Base-by-base conservation (phyloP, 371 early-diverging fungal genomes). In the Actinomortierella ambigua region DNA sequence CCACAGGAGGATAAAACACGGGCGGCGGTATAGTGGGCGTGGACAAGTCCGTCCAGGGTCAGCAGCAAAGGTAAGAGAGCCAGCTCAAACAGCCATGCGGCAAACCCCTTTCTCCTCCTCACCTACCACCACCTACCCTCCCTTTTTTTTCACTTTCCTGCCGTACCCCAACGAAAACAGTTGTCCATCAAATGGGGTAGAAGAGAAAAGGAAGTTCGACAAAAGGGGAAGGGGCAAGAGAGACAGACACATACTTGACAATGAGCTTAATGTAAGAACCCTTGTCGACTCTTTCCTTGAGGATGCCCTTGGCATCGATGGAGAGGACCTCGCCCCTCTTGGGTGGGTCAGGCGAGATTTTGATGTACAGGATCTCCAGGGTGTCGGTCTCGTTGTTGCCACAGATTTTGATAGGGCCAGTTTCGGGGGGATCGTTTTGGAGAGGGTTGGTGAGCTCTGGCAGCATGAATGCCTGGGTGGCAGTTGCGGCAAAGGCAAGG, bases 341-440 rank as follows among this genome's bases (percentile, higher is more conserved):
- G 2, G 87, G 87, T 2, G 87, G 85, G 59, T 88, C 86, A 39
- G 90, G 90, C 15, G 27, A 60, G 40, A 87, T 50, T 15, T 63
- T 46, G 55, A 84, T 68, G 63, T 82, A 67, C 1, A 81, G 61
- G 28, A 80, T 65, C 22, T 63, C 52, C 34, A 80, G 73, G 15
- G 78, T 52, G 34, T 78, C 61, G 2, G 47, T 29, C 0, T 15
- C 28, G 9, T 26, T 27, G 9, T 26, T 27, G 11, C 68, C 65
- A 53, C 81, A 80, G 23, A 61, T 52, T 14, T 42, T 50, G 43
- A 81, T 57, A 0, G 62, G 47, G 0, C 57, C 53, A 1, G 46
- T 24, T 9, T 24, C 7, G 29, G 53, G 44, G 43, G 27, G 26
- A 11, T 4, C 48, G 57, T 53, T 55, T 47, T 46, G 9, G 46